Evolutionary conservation across 495 filamentous ascomycete genomes (phyloP), one percentile per base, ranked within the genome.

Genomic region (Penicillium riverlandense): DNA sequence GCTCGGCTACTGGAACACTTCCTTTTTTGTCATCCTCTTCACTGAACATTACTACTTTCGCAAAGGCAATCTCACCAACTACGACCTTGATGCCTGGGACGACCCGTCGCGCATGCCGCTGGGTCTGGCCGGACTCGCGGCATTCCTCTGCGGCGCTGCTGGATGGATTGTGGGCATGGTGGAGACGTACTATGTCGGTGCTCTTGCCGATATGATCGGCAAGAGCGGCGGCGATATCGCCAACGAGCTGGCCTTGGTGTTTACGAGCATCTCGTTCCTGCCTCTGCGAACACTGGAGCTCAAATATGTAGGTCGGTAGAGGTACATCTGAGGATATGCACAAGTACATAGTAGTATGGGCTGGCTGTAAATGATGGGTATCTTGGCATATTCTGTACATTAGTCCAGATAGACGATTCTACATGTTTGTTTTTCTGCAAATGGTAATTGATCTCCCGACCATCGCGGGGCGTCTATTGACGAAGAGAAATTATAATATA

Each of bases 41-140:
- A 58, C 62, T 9, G 82, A 85, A 47, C 78, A 85, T 55, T 77
- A 76, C 46, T 41, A 72, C 35, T 83, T 84, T 65, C 72, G 80
- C 11, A 66, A 66, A 69, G 63, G 64, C 37, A 68, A 59, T 34
- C 56, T 74, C 12, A 57, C 62, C 14, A 67, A 63, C 43, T 70
- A 69, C 29, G 62, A 69, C 41, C 52, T 69, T 10, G 60, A 65
- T 35, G 64, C 43, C 6, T 66, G 62, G 64, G 53, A 68, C 30
- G 49, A 49, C 30, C 61, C 62, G 0, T 50, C 56, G 6, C 44
- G 45, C 22, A 53, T 69, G 52, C 62, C 66, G 0, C 22, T 61
- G 22, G 65, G 62, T 2, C 48, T 58, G 13, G 66, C 48, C 11
- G 66, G 53, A 0, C 38, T 57, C 0, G 47, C 48, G 1, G 57